A percentile compares a stretch with the other conserved stretches of the same genome.
Evolutionary conservation across 163 green algal genomes (phyloP).

Genomic region (Chloromonas sp.): DNA sequence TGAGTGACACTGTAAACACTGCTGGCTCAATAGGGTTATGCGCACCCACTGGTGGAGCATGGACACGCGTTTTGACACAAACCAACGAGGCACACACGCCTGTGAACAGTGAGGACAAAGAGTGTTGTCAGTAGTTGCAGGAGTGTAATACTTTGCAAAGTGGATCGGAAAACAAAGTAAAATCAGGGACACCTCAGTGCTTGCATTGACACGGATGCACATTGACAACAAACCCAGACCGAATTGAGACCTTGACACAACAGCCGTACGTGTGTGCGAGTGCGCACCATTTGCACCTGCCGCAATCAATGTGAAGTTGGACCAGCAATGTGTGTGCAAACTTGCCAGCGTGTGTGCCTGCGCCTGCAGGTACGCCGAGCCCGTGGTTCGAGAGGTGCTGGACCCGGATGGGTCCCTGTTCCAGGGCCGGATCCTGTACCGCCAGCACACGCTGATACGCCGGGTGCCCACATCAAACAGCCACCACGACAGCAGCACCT

Average conservation of each 20-base stretch:
- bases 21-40: background rate
- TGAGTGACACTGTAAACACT: background rate
- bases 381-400: constrained; percentile 21
- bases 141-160: too few relatives aligned
- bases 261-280: background rate
- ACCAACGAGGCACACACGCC: background rate
- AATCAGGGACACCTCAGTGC: too few relatives aligned
- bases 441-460: constrained; percentile 15
- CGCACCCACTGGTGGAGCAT: background rate
- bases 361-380: constrained; percentile 21
- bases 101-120: background rate
- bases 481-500: background rate
- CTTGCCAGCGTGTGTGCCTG: background rate
- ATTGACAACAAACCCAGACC: too few relatives aligned
- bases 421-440: constrained; percentile 20
- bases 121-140: too few relatives aligned
- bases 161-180: too few relatives aligned
- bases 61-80: too few relatives aligned
- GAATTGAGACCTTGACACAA: too few relatives aligned
- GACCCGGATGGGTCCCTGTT: constrained; percentile 26
- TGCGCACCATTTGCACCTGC: background rate
- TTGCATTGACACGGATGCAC: too few relatives aligned
- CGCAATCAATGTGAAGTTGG: background rate
- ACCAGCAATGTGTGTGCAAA: background rate
- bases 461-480: constrained; percentile 1